phyloP scores from a whole-genome alignment of 108 stramenopile genomes.

The Cylindrotheca closterium region DNA sequence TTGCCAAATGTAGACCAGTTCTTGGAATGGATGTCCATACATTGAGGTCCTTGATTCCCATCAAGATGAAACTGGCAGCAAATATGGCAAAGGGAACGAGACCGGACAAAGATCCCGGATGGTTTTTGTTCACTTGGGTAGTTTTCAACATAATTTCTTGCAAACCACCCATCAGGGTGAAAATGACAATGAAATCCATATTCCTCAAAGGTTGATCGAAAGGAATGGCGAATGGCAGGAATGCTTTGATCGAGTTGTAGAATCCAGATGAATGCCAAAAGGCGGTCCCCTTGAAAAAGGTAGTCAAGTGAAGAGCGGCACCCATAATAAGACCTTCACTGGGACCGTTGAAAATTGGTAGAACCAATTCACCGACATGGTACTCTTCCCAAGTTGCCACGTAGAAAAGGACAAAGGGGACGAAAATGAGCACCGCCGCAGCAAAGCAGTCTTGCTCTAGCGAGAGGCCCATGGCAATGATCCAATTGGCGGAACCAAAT shows the following conservation, averaged over 20 bases:
- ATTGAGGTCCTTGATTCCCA: constrained; percentile 39
- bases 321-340: constrained; percentile 74
- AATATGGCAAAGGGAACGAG: constrained; percentile 52
- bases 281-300: constrained; percentile 44
- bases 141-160: constrained; percentile 62
- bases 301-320: constrained; percentile 57
- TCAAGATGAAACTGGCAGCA: constrained; percentile 29
- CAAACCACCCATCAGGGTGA: constrained; percentile 33
- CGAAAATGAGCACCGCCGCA: constrained; percentile 49
- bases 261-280: constrained; percentile 64
- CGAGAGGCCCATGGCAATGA: constrained; percentile 55
- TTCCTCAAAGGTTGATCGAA: constrained; percentile 39
- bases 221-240: constrained; percentile 3
- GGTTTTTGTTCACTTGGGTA: constrained; percentile 31
- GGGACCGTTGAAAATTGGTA: constrained; percentile 87
- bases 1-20: constrained; percentile 59
- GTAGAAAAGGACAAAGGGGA: constrained; percentile 71
- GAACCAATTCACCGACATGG: constrained; percentile 71
- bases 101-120: constrained; percentile 29
- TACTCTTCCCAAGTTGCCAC: constrained; percentile 89
- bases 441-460: constrained; percentile 40
- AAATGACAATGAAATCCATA: constrained; percentile 53
- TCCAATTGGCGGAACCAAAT: constrained; percentile 82
- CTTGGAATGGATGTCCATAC: constrained; percentile 54
- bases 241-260: constrained; percentile 32